phyloP scores from a whole-genome alignment of 2,329 filamentous ascomycete species.

The Drechslerella coelobrocha region DNA sequence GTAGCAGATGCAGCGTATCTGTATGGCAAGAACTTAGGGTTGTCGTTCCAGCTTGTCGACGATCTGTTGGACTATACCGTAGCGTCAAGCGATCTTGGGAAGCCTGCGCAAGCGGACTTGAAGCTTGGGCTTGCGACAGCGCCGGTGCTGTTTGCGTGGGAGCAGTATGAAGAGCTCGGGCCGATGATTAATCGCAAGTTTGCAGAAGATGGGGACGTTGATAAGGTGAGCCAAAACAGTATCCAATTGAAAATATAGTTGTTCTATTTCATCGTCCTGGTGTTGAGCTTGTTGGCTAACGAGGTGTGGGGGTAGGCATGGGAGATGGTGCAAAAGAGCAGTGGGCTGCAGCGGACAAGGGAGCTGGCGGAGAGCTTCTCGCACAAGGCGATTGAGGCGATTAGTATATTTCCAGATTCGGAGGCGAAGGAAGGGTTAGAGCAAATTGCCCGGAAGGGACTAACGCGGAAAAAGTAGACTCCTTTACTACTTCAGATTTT shows the following conservation, averaged over 20 bases:
- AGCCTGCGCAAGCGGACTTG: slow-evolving; percentile 91
- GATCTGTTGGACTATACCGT: slow-evolving; percentile 97
- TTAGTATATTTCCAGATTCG: slow-evolving; percentile 84
- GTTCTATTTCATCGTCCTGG: neutral
- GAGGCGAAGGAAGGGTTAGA: slow-evolving; percentile 90
- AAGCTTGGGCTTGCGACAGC: slow-evolving; percentile 93
- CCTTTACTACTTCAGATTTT: neutral
- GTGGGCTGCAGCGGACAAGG: slow-evolving; percentile 90
- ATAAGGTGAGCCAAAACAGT: slow-evolving; percentile 67
- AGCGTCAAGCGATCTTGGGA: slow-evolving; percentile 82
- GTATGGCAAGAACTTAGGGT: slow-evolving; percentile 90
- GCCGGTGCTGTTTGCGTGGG: slow-evolving; percentile 94
- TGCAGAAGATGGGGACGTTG: slow-evolving; percentile 78
- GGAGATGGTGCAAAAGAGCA: slow-evolving; percentile 55
- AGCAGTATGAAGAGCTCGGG: slow-evolving; percentile 81
- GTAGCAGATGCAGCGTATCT: slow-evolving; percentile 90
- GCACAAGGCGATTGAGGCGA: slow-evolving; percentile 83
- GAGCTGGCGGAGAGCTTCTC: slow-evolving; percentile 89
- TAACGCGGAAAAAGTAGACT: slow-evolving; percentile 55
- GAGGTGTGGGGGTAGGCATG: slow-evolving; percentile 20
- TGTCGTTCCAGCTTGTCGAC: slow-evolving; percentile 97
- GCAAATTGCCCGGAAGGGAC: slow-evolving; percentile 84
- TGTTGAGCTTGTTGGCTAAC: neutral
- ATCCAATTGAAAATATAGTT: neutral
- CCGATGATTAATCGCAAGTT: slow-evolving; percentile 92